A percentile compares a stretch with the other conserved stretches of the same genome.
phyloP scores from a whole-genome alignment of 2,329 filamentous ascomycete species.

The Cercospora canescens region DNA sequence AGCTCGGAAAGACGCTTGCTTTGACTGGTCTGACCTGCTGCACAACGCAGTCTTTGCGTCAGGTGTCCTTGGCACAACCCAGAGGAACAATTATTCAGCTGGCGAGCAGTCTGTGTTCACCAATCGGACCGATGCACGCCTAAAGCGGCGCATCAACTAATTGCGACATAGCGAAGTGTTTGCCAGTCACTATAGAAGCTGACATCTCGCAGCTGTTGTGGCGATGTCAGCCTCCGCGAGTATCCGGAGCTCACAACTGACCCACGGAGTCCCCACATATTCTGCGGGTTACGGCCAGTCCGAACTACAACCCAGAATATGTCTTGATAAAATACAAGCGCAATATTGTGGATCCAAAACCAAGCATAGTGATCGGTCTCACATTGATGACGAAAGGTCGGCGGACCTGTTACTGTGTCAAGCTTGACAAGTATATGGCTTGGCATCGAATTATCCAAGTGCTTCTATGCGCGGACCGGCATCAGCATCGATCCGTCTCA shows the following conservation, averaged over 20 bases:
- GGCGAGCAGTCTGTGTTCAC: background rate
- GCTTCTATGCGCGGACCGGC: background rate
- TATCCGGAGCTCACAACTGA: background rate
- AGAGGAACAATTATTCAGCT: background rate
- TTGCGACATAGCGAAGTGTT: background rate
- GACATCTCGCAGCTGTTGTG: constrained; percentile 5
- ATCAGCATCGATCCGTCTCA: constrained; percentile 8
- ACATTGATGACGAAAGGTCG: background rate
- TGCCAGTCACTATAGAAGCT: background rate
- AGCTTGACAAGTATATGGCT: constrained; percentile 3
- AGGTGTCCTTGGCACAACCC: background rate
- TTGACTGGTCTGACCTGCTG: background rate
- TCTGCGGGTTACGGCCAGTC: background rate
- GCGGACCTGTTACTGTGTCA: constrained; percentile 1
- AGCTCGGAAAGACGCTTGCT: background rate
- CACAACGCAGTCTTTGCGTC: background rate
- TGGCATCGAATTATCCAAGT: background rate
- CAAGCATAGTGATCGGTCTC: background rate
- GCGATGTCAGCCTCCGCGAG: constrained; percentile 8
- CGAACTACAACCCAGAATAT: background rate
- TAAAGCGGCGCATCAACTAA: background rate
- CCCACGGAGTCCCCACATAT: background rate
- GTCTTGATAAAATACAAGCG: background rate
- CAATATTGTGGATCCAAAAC: too few relatives aligned
- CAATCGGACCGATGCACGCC: background rate